Evolutionary conservation across 345 rosid genomes (phyloP).

Genomic region (Ailanthus altissimus): DNA sequence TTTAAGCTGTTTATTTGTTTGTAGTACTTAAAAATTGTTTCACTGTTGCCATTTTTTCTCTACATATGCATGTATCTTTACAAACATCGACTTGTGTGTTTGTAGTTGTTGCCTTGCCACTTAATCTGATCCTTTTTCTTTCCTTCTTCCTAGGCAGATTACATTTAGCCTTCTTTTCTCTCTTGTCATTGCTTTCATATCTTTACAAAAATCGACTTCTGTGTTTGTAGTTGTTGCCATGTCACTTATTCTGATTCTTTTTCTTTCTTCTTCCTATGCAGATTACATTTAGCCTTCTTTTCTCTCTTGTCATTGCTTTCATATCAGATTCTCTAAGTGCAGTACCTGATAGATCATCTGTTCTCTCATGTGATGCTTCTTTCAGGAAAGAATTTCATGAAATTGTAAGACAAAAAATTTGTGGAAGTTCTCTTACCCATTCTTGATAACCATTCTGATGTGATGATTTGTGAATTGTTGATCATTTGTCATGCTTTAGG

Average conservation of each 20-base stretch:
- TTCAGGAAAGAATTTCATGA: slow-evolving; percentile 89
- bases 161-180: slow-evolving; percentile 76
- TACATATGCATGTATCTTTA: background rate
- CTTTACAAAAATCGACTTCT: slow-evolving; percentile 19
- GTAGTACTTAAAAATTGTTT: background rate
- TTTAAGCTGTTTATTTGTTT: slow-evolving; percentile 24
- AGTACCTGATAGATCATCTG: slow-evolving; percentile 72
- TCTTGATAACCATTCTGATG: slow-evolving; percentile 14
- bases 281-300: slow-evolving; percentile 81
- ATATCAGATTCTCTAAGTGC: slow-evolving; percentile 88
- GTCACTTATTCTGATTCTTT: slow-evolving; percentile 12
- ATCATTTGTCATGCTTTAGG: slow-evolving; percentile 51
- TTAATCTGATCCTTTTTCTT: slow-evolving; percentile 7
- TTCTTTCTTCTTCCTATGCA: slow-evolving; percentile 40
- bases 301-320: slow-evolving; percentile 75
- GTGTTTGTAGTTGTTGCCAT: background rate
- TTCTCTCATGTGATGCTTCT: slow-evolving; percentile 73
- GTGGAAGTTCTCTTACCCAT: slow-evolving; percentile 22
- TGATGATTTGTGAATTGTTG: slow-evolving; percentile 26
- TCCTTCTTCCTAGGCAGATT: slow-evolving; percentile 55
- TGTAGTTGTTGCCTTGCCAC: background rate
- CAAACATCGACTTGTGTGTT: background rate
- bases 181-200: slow-evolving; percentile 76
- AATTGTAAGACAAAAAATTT: slow-evolving; percentile 57
- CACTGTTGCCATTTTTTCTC: background rate